phyloP scores from a whole-genome alignment of 768 basidiomycete genomes.

The Trametes sanguinea region DNA sequence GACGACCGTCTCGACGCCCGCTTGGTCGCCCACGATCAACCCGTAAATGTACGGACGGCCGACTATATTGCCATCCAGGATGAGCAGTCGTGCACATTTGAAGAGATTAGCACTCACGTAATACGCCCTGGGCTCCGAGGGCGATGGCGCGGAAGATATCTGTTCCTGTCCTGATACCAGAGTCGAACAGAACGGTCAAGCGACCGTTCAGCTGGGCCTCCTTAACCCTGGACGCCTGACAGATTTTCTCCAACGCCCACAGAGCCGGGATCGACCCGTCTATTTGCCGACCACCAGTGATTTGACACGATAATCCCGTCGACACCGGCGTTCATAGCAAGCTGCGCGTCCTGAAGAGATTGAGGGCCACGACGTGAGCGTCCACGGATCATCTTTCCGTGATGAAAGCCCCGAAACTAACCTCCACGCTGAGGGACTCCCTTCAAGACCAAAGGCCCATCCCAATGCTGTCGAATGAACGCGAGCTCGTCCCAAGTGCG shows the following conservation, averaged over 20 bases:
- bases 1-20: constrained; percentile 73
- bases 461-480: too few relatives aligned
- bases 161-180: constrained; percentile 79
- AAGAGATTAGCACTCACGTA: neutral
- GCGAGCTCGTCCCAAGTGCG: constrained; percentile 54
- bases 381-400: too few relatives aligned
- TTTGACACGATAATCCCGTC: too few relatives aligned
- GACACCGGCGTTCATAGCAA: too few relatives aligned
- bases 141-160: constrained; percentile 74
- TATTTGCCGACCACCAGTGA: constrained; percentile 63
- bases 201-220: constrained; percentile 59
- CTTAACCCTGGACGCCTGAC: constrained; percentile 57
- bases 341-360: too few relatives aligned
- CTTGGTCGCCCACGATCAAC: neutral
- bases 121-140: too few relatives aligned
- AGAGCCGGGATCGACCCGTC: constrained; percentile 82
- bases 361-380: too few relatives aligned
- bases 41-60: neutral
- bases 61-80: neutral
- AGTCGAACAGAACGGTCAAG: constrained; percentile 72
- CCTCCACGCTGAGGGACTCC: too few relatives aligned
- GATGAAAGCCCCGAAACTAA: too few relatives aligned
- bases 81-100: neutral
- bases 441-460: too few relatives aligned
- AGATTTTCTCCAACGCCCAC: constrained; percentile 67